A percentile compares a stretch with the other conserved stretches of the same genome.
These are phyloP conservation scores for Solanum corneliomulleri DNA, from an alignment of 257 asterid species.

Conservation along the genomic window DNA sequence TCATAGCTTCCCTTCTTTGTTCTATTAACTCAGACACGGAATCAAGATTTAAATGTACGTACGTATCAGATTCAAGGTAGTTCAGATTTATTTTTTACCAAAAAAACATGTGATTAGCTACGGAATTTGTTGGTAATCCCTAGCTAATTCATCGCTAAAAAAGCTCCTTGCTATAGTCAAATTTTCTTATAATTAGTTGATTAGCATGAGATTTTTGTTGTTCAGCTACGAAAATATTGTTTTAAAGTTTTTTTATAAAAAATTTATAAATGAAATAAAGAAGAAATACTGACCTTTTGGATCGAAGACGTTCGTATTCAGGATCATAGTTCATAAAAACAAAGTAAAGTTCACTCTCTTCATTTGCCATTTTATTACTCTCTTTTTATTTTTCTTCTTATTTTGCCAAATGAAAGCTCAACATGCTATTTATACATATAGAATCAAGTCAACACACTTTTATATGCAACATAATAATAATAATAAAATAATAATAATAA, in stretches of 20 bases:
- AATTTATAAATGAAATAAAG: not conserved
- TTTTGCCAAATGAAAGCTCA: not conserved
- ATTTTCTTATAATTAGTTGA: no score
- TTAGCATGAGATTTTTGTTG: no score
- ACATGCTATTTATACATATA: not conserved
- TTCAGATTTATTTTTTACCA: not conserved
- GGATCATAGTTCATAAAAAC: constrained; percentile 90
- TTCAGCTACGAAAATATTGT: no score
- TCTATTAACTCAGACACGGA: constrained; percentile 3
- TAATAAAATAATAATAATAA: no score
- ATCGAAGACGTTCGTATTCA: constrained; percentile 69
- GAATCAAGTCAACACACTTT: not conserved
- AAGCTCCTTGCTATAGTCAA: no score
- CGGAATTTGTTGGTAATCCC: no score
- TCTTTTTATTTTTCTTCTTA: not conserved
- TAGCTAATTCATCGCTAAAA: no score
- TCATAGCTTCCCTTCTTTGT: constrained; percentile 49
- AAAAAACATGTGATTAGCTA: no score
- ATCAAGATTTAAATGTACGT: not conserved
- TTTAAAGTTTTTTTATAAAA: no score
- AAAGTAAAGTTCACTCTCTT: constrained; percentile 38
- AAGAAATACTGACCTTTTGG: constrained; percentile 30
- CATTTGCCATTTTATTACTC: not conserved
- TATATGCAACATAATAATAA: no score
- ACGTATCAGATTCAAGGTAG: no score